Evolutionary conservation across 1,284 basidiomycete species (phyloP).

Genomic region (Termitomyces sp.): DNA sequence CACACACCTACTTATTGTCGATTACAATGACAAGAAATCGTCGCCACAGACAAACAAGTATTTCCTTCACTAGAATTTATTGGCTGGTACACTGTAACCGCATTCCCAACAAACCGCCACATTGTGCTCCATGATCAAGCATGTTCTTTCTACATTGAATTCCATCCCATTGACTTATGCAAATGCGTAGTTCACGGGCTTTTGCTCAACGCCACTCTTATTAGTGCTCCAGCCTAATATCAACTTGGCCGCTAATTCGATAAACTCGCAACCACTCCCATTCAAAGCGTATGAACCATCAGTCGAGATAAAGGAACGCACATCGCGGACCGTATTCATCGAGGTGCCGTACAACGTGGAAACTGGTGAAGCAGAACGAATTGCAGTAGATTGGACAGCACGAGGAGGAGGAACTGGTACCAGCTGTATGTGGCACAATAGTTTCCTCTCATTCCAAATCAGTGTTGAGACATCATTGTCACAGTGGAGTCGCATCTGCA

Average conservation of each 20-base stretch:
- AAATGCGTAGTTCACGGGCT: constrained; percentile 54
- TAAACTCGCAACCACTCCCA: constrained; percentile 69
- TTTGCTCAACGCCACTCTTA: constrained; percentile 76
- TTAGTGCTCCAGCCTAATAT: constrained; percentile 60
- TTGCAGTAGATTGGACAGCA: constrained; percentile 95
- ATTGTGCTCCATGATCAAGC: constrained; percentile 85
- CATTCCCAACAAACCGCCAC: constrained; percentile 66
- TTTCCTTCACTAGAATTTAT: constrained; percentile 96
- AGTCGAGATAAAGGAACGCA: constrained; percentile 74
- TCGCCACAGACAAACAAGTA: constrained; percentile 83
- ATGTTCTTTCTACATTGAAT: constrained; percentile 17
- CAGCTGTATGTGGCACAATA: constrained; percentile 49
- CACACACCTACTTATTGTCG: not conserved
- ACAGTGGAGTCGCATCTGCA: constrained; percentile 86
- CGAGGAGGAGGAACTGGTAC: constrained; percentile 83
- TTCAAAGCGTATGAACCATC: constrained; percentile 88
- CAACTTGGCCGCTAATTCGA: constrained; percentile 43
- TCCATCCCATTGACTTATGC: not conserved
- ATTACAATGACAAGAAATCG: not conserved
- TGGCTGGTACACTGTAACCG: constrained; percentile 92
- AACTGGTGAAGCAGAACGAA: constrained; percentile 96
- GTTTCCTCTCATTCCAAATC: not conserved
- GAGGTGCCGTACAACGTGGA: constrained; percentile 85
- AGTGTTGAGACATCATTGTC: not conserved
- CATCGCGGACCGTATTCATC: constrained; percentile 75